phyloP scores from a whole-genome alignment of 495 filamentous ascomycete genomes.

The Peziza echinospora region DNA sequence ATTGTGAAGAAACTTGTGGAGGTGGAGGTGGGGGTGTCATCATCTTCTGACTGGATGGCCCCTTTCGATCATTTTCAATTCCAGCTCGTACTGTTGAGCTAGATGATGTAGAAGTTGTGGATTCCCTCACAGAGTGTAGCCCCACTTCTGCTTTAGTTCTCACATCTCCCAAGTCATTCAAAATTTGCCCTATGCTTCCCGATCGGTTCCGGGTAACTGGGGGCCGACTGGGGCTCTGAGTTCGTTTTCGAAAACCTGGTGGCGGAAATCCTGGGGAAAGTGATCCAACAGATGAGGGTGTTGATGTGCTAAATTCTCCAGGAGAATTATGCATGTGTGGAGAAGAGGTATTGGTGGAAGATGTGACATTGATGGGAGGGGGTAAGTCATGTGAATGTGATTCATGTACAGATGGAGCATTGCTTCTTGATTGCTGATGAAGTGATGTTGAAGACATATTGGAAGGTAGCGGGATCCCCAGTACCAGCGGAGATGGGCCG shows the following conservation, averaged over 20 bases:
- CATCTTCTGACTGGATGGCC: slow-evolving; percentile 6
- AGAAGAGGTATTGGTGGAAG: neutral
- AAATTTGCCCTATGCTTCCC: neutral
- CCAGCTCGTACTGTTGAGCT: slow-evolving; percentile 33
- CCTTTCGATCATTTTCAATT: too few species aligned
- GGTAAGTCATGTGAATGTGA: neutral
- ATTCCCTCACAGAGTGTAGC: slow-evolving; percentile 43
- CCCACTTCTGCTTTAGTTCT: slow-evolving; percentile 20
- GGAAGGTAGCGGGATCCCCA: neutral
- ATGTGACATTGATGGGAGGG: neutral
- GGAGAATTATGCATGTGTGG: neutral
- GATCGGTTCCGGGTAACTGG: neutral
- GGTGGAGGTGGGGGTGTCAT: neutral
- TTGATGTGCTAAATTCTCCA: neutral
- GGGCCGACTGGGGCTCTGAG: neutral
- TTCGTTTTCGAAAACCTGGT: neutral
- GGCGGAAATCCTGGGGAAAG: neutral
- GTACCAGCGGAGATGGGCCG: neutral
- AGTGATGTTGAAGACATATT: neutral
- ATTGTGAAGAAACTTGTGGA: neutral
- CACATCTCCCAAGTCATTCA: neutral
- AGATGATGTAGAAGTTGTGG: slow-evolving; percentile 36
- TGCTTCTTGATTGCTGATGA: neutral
- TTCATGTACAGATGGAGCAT: neutral
- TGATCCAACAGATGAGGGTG: neutral